phyloP scores from a whole-genome alignment of 805 yeast species.

The Ogataea glucozyma region DNA sequence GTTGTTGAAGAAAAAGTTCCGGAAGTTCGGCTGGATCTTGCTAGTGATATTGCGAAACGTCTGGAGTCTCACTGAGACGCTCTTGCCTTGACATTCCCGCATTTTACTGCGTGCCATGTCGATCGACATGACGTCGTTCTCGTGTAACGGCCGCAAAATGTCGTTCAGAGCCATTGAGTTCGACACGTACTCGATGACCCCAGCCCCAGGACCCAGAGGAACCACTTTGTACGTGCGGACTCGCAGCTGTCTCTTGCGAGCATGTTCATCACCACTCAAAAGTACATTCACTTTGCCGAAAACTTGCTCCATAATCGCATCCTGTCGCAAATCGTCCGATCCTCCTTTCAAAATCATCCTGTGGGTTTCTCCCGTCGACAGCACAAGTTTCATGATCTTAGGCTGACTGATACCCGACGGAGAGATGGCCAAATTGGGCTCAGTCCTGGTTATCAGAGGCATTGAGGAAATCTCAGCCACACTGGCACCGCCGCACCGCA shows the following conservation, averaged over 20 bases:
- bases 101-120: constrained; percentile 64
- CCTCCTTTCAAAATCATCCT: constrained; percentile 78
- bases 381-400: constrained; percentile 59
- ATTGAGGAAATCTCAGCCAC: no score
- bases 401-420: constrained; percentile 86
- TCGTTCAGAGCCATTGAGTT: constrained; percentile 73
- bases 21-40: constrained; percentile 64
- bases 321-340: constrained; percentile 91
- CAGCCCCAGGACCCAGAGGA: constrained; percentile 85
- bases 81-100: constrained; percentile 54
- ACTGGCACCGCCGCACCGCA: constrained; percentile 47
- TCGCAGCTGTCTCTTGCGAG: constrained; percentile 56
- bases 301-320: constrained; percentile 96
- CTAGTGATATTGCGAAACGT: constrained; percentile 48
- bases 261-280: constrained; percentile 53
- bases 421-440: constrained; percentile 57
- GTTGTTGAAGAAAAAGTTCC: constrained; percentile 66
- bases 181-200: constrained; percentile 86
- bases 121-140: constrained; percentile 46
- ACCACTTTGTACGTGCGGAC: constrained; percentile 86
- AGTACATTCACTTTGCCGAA: constrained; percentile 80
- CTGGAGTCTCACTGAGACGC: constrained; percentile 43
- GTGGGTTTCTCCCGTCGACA: constrained; percentile 60
- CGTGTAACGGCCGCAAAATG: constrained; percentile 65
- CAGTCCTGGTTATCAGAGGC: no score